Evolutionary conservation across 306 rosid species (phyloP), one percentile per base, ranked within the genome.

Genomic region (Casuarina equisetifolia): DNA sequence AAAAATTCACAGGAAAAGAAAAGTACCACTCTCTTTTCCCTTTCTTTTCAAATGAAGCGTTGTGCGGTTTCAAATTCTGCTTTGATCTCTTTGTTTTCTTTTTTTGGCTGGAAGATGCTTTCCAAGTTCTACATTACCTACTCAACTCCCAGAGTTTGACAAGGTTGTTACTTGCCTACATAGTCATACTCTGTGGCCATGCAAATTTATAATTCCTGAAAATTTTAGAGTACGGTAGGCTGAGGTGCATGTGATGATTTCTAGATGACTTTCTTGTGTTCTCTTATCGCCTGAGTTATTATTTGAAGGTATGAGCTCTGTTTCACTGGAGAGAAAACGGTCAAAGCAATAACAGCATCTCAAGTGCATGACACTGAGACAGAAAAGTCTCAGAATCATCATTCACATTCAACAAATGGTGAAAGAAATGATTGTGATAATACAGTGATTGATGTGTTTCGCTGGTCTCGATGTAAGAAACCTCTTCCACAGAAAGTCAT

Each of bases 401-500:
- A 84, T 35, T 43, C 68, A 1, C 90, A 90, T 82, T 72, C 91
- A 66, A 17, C 93, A 57, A 90, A 90, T 75, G 94, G 96, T 70
- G 95, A 90, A 53, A 88, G 86, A 83, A 81, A 76, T 68, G 97
- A 91, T 52, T 70, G 77, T 70, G 97, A 94, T 35, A 88, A 82
- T 74, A 70, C 73, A 43, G 74, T 85, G 83, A 78, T 90, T 74
- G 98, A 94, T 70, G 88, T 76, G 80, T 94, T 94, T 73, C 93
- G 98, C 40, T 94, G 98, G 98, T 85, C 97, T 80, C 91, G 95
- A 13, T 94, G 98, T 78, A 92, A 89, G 89, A 92, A 73, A 82
- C 93, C 97, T 53, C 90, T 94, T 40, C 95, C 97, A 12, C 98
- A 94, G 90, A 85, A 87, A 84, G 76, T 86, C 55, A 92, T 89